Evolutionary conservation across 306 rosid genomes (phyloP), one percentile per base, ranked within the genome.

Genomic region (Dicorynia guianensis): DNA sequence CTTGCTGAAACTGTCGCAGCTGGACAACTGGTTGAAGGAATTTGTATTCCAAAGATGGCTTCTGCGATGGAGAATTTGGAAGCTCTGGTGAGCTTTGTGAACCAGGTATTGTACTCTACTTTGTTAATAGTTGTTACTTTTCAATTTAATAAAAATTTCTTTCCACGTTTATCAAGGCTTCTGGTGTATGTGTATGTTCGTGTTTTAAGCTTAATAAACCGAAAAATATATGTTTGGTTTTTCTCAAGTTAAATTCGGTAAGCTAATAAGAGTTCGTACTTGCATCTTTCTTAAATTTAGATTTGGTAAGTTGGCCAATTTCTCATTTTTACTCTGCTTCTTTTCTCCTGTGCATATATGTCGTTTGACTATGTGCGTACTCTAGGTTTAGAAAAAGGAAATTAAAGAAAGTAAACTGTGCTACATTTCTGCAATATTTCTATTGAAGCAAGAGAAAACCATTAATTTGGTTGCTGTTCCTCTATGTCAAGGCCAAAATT

Each of bases 31-130:
- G 74, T 82, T 56, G 97, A 90, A 82, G 98, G 85, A 66, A 79
- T 78, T 61, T 86, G 65, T 80, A 67, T 74, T 50, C 87, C 87
- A 5, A 97, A 87, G 39, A 79, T 89, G 88, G 82, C 80, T 36
- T 77, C 79, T 69, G 99, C 99, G 9, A 85, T 92, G 90, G 93
- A 90, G 84, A 90, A 66, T 76, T 78, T 96, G 89, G 89, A 93
- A 81, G 91, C 82, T 63, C 89, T 96, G 5, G 87, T 82, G 73
- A 36, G 84, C 90, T 96, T 92, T 81, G 92, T 90, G 55, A 81
- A 72, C 64, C 93, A 96, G 98, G 99, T 96, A 89, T 75, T 40
- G 18, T 56, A 42, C 63, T 56, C 0, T 11, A 15, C 58, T 30
- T 48, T 66, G 48, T 63, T 40, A 39, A 25, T 44, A 14, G 54